Percentiles rank a stretch among this genome's conserved stretches.
Evolutionary conservation across 768 basidiomycete genomes (phyloP).

Genomic region (Boletellus sp.): DNA sequence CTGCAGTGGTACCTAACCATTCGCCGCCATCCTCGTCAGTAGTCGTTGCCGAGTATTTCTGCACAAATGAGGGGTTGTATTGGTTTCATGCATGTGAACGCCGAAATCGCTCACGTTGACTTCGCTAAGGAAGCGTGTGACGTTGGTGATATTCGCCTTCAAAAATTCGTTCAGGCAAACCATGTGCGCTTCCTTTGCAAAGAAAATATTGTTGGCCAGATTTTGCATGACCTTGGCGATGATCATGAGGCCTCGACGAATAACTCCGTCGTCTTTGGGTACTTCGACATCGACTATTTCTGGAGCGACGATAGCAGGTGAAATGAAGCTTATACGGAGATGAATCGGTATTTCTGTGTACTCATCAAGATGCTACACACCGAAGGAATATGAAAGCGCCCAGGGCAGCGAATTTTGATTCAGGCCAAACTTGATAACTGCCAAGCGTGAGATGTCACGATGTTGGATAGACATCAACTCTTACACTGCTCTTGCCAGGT

Average conservation of each 20-base stretch:
- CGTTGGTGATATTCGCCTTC: conserved; percentile 60
- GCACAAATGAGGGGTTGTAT: neutral
- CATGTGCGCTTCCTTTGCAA: conserved; percentile 90
- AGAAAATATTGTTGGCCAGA: conserved; percentile 90
- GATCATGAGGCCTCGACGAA: conserved; percentile 77
- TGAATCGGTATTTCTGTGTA: conserved; percentile 1
- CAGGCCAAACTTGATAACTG: conserved; percentile 69
- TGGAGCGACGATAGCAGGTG: conserved; percentile 84
- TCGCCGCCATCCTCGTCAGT: conserved; percentile 63
- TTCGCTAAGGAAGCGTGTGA: conserved; percentile 75
- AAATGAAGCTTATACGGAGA: conserved; percentile 66
- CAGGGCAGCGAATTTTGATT: conserved; percentile 74
- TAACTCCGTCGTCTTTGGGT: conserved; percentile 54
- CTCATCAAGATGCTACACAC: conserved; percentile 33
- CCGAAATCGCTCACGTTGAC: conserved; percentile 50
- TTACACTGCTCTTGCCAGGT: conserved; percentile 76
- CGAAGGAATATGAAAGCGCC: conserved; percentile 92
- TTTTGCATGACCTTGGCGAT: conserved; percentile 93
- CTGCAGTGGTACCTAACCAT: conserved; percentile 72
- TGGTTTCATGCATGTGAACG: neutral
- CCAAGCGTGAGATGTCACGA: conserved; percentile 14
- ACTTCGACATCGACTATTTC: conserved; percentile 81
- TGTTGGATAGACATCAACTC: conserved; percentile 25
- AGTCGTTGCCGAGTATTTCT: conserved; percentile 44
- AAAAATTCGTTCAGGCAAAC: conserved; percentile 74